Base-by-base conservation (phyloP, 306 rosid species). In the Vigna trinervia region DNA sequence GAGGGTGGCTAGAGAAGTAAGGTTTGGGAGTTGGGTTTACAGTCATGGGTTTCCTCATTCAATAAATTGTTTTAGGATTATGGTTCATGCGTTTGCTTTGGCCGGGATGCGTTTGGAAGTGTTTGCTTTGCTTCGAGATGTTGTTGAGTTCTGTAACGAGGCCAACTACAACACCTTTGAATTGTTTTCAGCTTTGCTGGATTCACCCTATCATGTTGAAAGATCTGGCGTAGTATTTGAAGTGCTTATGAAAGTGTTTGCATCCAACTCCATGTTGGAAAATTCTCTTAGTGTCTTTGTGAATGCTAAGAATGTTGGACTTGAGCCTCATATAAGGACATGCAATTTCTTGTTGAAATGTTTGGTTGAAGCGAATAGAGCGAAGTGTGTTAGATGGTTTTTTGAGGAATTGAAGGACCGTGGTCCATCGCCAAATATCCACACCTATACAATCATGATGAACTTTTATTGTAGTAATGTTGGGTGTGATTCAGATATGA, bases 271-370 rank as follows among this genome's bases (percentile, higher is more conserved):
- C 23, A 88, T 89, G 97, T 86, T 86, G 82, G 91, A 88, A 79
- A 82, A 88, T 47, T 87, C 94, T 30, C 62, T 77, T 22, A 80
- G 85, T 59, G 92, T 89, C 60, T 85, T 78, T 86, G 12, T 84
- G 77, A 80, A 69, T 69, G 87, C 82, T 60, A 89, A 80, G 80
- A 71, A 57, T 54, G 17, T 75, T 65, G 90, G 90, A 53, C 74
- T 82, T 84, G 56, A 69, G 54, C 87, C 83, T 26, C 50, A 76
- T 81, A 82, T 88, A 36, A 45, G 8, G 69, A 70, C 87, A 1
- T 88, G 94, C 75, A 91, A 91, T 74, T 86, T 91, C 84, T 78
- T 91, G 88, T 76, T 91, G 80, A 89, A 91, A 76, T 88, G 94
- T 71, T 86, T 89, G 87, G 83, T 78, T 17, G 90, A 89, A 67